These are phyloP conservation scores for Xylaria telfairii DNA, from an alignment of 495 filamentous ascomycete genomes.

Conservation along the genomic window DNA sequence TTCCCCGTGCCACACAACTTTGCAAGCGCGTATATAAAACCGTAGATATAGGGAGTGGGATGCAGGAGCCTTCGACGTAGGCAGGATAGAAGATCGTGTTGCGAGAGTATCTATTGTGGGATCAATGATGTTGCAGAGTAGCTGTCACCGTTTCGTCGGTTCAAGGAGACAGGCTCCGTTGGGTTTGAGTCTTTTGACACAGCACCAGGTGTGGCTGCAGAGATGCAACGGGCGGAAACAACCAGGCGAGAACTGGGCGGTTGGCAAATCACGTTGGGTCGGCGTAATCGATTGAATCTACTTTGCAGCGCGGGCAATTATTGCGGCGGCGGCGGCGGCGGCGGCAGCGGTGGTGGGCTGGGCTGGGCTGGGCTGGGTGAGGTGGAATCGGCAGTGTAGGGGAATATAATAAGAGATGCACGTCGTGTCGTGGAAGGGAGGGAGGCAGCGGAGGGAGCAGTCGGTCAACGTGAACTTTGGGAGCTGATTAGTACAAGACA, in stretches of 20 bases:
- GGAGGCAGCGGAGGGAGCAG: constrained; percentile 16
- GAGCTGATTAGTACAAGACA: constrained; percentile 15
- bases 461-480: constrained; percentile 1
- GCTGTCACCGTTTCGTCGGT: not conserved
- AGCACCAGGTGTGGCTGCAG: constrained; percentile 6
- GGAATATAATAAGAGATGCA: constrained; percentile 5
- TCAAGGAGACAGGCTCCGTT: not conserved
- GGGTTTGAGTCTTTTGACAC: not conserved
- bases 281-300: not conserved
- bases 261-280: not conserved
- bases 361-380: not conserved
- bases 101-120: constrained; percentile 17
- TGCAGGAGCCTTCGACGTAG: constrained; percentile 19
- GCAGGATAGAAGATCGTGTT: constrained; percentile 12
- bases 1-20: constrained; percentile 15
- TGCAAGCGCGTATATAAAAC: constrained; percentile 2
- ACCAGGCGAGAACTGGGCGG: not conserved
- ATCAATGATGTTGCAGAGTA: not conserved
- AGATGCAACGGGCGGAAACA: not conserved
- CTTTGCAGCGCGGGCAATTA: not conserved
- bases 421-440: constrained; percentile 7
- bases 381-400: constrained; percentile 2
- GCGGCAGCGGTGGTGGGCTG: not conserved
- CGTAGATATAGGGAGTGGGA: constrained; percentile 18
- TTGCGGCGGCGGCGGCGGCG: not conserved